Evolutionary conservation across 768 basidiomycete species (phyloP).

Genomic region (Mycena belliarum): DNA sequence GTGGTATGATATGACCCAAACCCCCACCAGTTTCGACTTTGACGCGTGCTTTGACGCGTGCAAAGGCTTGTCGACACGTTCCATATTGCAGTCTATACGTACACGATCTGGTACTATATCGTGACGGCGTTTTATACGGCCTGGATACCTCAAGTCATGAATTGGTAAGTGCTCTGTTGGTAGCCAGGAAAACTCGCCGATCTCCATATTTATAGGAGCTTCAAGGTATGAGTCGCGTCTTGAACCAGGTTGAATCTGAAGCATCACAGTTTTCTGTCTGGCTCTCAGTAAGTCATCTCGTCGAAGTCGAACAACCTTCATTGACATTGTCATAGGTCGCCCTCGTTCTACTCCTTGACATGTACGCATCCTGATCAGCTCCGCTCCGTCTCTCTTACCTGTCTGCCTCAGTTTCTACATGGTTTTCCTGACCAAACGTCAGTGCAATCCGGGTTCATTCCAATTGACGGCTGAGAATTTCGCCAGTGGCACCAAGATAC

Average conservation of each 20-base stretch:
- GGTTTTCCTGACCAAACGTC: not conserved
- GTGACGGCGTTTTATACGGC: constrained; percentile 8
- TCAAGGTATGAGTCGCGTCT: constrained; percentile 1
- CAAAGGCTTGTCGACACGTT: constrained; percentile 1
- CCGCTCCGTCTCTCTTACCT: not conserved
- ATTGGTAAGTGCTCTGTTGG: not conserved
- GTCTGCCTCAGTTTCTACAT: constrained; percentile 4
- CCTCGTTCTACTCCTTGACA: constrained; percentile 8
- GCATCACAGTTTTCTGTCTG: not conserved
- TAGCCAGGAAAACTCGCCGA: not conserved
- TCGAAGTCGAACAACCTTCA: too few species aligned
- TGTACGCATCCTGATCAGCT: not conserved
- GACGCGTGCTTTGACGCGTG: not conserved
- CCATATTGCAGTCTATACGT: constrained; percentile 8
- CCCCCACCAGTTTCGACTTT: not conserved
- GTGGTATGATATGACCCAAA: not conserved
- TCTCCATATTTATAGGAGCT: not conserved
- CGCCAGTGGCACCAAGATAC: not conserved
- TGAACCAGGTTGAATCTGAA: too few species aligned
- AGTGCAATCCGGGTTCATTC: not conserved
- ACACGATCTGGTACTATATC: constrained; percentile 15
- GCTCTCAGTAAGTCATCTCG: not conserved
- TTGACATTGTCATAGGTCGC: not conserved
- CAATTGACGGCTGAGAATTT: not conserved
- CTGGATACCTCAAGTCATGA: constrained; percentile 7